Base-by-base conservation (phyloP, 129 eudicot species). In the Artemisia argyi region DNA sequence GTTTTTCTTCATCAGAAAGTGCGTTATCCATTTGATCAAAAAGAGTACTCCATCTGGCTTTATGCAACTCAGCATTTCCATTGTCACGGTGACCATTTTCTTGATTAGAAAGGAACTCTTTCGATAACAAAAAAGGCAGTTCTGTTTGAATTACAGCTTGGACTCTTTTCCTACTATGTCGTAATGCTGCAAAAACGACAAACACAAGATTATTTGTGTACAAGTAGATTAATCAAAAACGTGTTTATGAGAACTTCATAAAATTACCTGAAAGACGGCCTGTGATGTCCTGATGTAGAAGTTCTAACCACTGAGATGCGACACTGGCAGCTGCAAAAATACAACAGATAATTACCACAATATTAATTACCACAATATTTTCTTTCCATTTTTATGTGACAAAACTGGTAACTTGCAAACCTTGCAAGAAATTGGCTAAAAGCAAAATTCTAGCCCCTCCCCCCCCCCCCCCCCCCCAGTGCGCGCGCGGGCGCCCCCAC, bases 281-380 rank as follows among this genome's bases (percentile, higher is more conserved):
- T 80, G 81, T 90, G 48, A 87, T 86, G 81, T 94, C 98, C 73
- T 82, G 98, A 69, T 75, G 85, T 66, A 90, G 87, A 80, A 94
- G 93, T 73, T 90, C 96, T 78, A 94, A 76, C 98, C 98, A 94
- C 67, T 88, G 96, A 30, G 92, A 87, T 70, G 98, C 97, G 50
- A 90, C 93, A 80, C 74, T 84, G 32, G 98, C 97, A 84, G 93
- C 98, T 94, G 93, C 70, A 74, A 65, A 47, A 14, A 71, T 19
- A 70, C 68, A 77, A 69, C 5, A 39, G 2, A 39, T 39, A 39
- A 4, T 50, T 61, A 60, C 48, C 69, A 30, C 15, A 18, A 59
- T 15, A 70, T 14, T 39, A 39, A 4, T 50, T 61, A 60, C 48
- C 69, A 30, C 15, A 18, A 59, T 15, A 70, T 14, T n/a, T n/a